Evolutionary conservation across 2,329 filamentous ascomycete genomes (phyloP).

Genomic region (Fusarium nurragi): DNA sequence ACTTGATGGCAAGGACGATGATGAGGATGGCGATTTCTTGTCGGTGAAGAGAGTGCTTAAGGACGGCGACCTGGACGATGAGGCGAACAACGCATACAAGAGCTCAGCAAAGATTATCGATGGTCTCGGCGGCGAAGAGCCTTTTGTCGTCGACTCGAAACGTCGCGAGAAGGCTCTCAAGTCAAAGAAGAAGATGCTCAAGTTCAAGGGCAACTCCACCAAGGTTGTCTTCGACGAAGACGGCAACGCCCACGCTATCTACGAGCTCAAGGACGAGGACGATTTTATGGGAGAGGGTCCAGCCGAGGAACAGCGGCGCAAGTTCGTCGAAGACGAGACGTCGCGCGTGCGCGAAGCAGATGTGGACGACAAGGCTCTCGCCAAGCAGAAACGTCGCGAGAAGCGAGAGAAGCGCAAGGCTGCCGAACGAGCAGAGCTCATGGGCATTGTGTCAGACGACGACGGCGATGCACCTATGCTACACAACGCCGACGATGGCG

Average conservation of each 20-base stretch:
- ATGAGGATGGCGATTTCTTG: conserved; percentile 78
- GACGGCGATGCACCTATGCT: conserved; percentile 48
- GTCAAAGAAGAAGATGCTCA: conserved; percentile 92
- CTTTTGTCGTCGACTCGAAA: conserved; percentile 90
- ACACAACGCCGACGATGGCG: conserved; percentile 45
- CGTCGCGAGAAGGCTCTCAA: conserved; percentile 94
- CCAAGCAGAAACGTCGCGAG: conserved; percentile 79
- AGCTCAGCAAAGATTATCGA: conserved; percentile 67
- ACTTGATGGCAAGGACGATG: conserved; percentile 62
- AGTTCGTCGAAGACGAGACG: conserved; percentile 81
- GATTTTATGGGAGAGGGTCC: conserved; percentile 79
- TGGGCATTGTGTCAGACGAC: conserved; percentile 41
- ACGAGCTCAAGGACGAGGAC: conserved; percentile 87
- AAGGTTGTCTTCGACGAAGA: conserved; percentile 95
- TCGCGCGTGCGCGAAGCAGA: conserved; percentile 79
- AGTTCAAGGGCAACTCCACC: conserved; percentile 85
- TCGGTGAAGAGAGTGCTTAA: conserved; percentile 88
- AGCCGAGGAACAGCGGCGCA: conserved; percentile 77
- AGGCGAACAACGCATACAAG: conserved; percentile 55
- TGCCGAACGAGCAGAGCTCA: conserved; percentile 60
- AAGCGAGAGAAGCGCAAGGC: conserved; percentile 80
- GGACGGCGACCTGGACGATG: conserved; percentile 70
- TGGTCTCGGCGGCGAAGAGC: conserved; percentile 74
- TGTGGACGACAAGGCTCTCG: conserved; percentile 81
- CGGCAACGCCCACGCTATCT: conserved; percentile 82